Evolutionary conservation across 345 rosid species (phyloP).

Genomic region (Lepidium didymum): DNA sequence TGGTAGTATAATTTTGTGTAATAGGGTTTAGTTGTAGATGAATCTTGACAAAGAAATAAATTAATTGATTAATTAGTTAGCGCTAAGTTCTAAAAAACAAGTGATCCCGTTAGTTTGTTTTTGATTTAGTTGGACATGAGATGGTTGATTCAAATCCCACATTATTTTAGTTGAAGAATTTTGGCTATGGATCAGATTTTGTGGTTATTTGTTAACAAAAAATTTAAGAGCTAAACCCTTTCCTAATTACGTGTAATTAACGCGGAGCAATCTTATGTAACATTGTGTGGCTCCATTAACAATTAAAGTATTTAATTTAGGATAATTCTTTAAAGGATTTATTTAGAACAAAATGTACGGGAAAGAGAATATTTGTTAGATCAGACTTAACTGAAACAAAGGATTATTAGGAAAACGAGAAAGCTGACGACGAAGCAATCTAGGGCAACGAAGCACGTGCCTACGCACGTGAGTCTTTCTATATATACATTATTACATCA

Average conservation of each 20-base stretch:
- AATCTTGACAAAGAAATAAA: no score
- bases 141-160: no score
- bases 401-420: slow-evolving; percentile 12
- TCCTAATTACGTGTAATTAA: background rate
- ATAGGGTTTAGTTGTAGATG: no score
- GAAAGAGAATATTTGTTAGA: slow-evolving; percentile 1
- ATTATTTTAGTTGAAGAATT: no score
- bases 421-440: slow-evolving; percentile 21
- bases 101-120: no score
- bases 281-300: background rate
- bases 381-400: background rate
- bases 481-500: background rate
- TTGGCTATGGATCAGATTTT: no score
- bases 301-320: background rate
- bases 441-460: slow-evolving; percentile 37
- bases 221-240: background rate
- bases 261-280: no score
- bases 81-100: no score
- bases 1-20: no score
- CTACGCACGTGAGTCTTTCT: slow-evolving; percentile 34
- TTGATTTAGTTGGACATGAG: no score
- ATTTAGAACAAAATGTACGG: background rate
- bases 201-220: no score
- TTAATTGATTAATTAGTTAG: no score
- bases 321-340: background rate